Evolutionary conservation across 768 basidiomycete species (phyloP).

Genomic region (Lactifluus pinguis): DNA sequence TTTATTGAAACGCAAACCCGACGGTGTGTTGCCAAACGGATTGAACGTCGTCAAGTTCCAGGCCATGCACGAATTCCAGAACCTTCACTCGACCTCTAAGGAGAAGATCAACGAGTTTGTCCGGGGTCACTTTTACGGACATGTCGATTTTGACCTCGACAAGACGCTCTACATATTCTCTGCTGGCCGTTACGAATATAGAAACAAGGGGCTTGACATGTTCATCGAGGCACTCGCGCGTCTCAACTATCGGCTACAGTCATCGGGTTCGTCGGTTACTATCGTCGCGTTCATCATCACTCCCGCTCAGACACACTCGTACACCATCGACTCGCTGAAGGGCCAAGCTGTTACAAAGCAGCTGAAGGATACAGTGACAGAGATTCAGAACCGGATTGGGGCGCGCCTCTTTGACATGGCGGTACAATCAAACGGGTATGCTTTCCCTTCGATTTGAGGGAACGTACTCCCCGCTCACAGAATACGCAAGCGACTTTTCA

Average conservation of each 20-base stretch:
- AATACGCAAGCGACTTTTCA: slow-evolving; percentile 51
- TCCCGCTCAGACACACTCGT: slow-evolving; percentile 93
- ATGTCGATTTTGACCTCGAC: slow-evolving; percentile 93
- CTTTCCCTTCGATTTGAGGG: neutral
- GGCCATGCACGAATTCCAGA: slow-evolving; percentile 99
- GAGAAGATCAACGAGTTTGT: slow-evolving; percentile 99
- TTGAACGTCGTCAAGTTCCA: slow-evolving; percentile 98
- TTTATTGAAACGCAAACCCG: slow-evolving; percentile 92
- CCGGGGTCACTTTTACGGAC: slow-evolving; percentile 95
- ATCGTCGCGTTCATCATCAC: slow-evolving; percentile 99
- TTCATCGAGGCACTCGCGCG: slow-evolving; percentile 96
- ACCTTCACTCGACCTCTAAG: slow-evolving; percentile 85
- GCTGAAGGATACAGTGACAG: slow-evolving; percentile 88
- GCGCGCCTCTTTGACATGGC: slow-evolving; percentile 91
- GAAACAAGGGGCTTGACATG: slow-evolving; percentile 99
- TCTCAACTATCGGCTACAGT: slow-evolving; percentile 55
- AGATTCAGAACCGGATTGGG: slow-evolving; percentile 91
- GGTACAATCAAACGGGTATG: slow-evolving; percentile 82
- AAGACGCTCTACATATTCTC: slow-evolving; percentile 94
- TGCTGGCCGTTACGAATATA: slow-evolving; percentile 97
- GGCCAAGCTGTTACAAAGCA: slow-evolving; percentile 97
- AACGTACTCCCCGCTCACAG: neutral
- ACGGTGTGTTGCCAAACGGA: slow-evolving; percentile 95
- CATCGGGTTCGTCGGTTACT: slow-evolving; percentile 61
- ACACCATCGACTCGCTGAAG: slow-evolving; percentile 96